These are phyloP conservation scores for Aspergillus eucalypticola DNA, from an alignment of 2,329 filamentous ascomycete genomes.

Conservation along the genomic window DNA sequence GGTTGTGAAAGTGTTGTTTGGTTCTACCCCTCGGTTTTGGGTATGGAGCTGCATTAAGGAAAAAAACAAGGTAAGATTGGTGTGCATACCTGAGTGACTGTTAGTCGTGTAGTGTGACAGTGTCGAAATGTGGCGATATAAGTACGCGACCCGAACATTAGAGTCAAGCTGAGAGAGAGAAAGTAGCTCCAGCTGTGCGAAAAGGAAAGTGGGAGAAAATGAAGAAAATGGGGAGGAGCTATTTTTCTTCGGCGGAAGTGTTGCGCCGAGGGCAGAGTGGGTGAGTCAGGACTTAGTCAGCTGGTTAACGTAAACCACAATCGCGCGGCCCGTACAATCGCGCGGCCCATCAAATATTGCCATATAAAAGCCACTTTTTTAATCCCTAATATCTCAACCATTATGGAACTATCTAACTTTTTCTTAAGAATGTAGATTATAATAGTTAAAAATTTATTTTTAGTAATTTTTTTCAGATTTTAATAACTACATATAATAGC, in stretches of 20 bases:
- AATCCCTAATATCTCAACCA: too few relatives aligned
- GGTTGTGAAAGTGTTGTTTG: conserved; percentile 15
- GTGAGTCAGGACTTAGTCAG: conserved; percentile 13
- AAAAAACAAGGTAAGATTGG: background rate
- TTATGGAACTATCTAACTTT: too few relatives aligned
- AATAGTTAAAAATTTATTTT: too few relatives aligned
- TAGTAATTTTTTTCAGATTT: too few relatives aligned
- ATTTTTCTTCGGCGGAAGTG: conserved; percentile 2
- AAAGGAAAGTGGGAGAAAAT: background rate
- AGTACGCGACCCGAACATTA: background rate
- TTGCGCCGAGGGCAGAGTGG: background rate
- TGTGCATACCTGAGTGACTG: conserved; percentile 8
- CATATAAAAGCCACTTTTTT: too few relatives aligned
- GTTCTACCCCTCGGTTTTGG: conserved; percentile 2
- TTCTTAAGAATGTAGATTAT: too few relatives aligned
- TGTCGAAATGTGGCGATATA: background rate
- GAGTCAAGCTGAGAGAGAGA: background rate
- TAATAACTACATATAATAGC: too few relatives aligned
- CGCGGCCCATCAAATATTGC: too few relatives aligned
- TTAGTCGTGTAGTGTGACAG: background rate
- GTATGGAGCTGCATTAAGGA: background rate
- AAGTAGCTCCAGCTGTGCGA: background rate
- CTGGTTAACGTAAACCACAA: background rate
- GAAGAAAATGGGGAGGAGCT: conserved; percentile 9
- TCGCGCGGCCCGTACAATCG: too few relatives aligned